Conservation (phyloP, 768 basidiomycete species). For the Terana coerulea region DNA sequence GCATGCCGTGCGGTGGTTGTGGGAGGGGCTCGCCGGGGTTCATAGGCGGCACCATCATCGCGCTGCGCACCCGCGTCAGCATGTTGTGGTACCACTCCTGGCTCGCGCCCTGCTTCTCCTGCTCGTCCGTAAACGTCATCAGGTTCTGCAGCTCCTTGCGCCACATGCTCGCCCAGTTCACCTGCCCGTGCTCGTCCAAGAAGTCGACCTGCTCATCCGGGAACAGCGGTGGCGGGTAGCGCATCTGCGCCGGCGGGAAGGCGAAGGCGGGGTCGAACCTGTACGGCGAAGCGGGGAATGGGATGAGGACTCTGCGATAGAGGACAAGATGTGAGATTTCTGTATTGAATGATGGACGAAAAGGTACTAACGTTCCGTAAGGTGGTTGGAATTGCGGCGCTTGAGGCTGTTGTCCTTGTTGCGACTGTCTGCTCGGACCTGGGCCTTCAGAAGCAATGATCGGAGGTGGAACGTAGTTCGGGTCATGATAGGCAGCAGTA, state of each 20-base stretch:
- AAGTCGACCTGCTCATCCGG: slow-evolving; percentile 65
- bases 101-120: slow-evolving; percentile 77
- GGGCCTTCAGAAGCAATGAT: slow-evolving; percentile 59
- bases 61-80: slow-evolving; percentile 72
- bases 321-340: not conserved
- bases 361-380: slow-evolving; percentile 46
- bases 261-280: slow-evolving; percentile 74
- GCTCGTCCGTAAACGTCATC: slow-evolving; percentile 73
- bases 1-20: slow-evolving; percentile 19
- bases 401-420: slow-evolving; percentile 9
- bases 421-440: slow-evolving; percentile 50
- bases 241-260: slow-evolving; percentile 48
- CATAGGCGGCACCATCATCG: slow-evolving; percentile 51
- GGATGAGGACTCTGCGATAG: not conserved
- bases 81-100: slow-evolving; percentile 87
- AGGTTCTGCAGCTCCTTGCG: slow-evolving; percentile 75
- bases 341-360: not conserved
- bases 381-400: slow-evolving; percentile 55
- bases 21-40: slow-evolving; percentile 17
- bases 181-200: slow-evolving; percentile 68
- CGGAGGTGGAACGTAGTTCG: slow-evolving; percentile 50
- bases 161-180: slow-evolving; percentile 79
- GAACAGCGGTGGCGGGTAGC: slow-evolving; percentile 64
- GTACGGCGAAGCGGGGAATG: slow-evolving; percentile 9
- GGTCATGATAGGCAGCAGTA: slow-evolving; percentile 51